Conservation (phyloP, 371 early-diverging fungal genomes). For the Capillidium heterosporum region DNA sequence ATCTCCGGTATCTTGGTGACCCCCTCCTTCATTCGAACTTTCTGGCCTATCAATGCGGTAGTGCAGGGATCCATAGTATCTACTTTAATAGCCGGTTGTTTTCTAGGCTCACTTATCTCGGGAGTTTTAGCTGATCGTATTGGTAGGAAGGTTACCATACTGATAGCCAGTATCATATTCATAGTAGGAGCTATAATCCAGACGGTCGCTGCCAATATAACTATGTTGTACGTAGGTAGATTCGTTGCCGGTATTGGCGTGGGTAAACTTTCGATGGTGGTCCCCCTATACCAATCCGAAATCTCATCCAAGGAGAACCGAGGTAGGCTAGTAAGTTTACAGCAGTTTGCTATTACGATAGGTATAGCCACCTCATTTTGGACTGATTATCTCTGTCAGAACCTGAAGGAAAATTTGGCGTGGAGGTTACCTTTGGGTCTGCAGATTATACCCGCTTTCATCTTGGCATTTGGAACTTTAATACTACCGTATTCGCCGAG, state of each 20-base stretch:
- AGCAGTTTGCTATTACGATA: conserved; percentile 75
- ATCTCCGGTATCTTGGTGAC: conserved; percentile 28
- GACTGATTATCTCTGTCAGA: conserved; percentile 39
- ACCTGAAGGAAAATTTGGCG: conserved; percentile 25
- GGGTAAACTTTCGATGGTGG: conserved; percentile 8
- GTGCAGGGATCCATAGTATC: conserved; percentile 7
- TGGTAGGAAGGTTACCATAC: conserved; percentile 7
- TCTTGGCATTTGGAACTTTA: conserved; percentile 43
- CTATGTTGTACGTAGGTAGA: conserved; percentile 6
- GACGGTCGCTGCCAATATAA: neutral
- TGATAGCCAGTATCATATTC: conserved; percentile 7
- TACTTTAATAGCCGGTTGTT: conserved; percentile 5
- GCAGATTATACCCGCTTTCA: conserved; percentile 49
- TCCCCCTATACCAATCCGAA: conserved; percentile 59
- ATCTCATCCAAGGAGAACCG: conserved; percentile 69
- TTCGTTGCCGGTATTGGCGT: conserved; percentile 7
- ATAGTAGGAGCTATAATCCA: conserved; percentile 8
- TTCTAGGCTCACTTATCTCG: conserved; percentile 1
- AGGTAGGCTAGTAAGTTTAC: conserved; percentile 69
- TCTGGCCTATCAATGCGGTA: conserved; percentile 14
- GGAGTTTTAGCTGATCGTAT: neutral
- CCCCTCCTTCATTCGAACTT: neutral
- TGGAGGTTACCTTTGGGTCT: conserved; percentile 72
- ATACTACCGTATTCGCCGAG: conserved; percentile 84
- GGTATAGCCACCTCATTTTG: conserved; percentile 54